Conservation (phyloP, 768 basidiomycete genomes). For the Sporobolomyces phaffii region DNA sequence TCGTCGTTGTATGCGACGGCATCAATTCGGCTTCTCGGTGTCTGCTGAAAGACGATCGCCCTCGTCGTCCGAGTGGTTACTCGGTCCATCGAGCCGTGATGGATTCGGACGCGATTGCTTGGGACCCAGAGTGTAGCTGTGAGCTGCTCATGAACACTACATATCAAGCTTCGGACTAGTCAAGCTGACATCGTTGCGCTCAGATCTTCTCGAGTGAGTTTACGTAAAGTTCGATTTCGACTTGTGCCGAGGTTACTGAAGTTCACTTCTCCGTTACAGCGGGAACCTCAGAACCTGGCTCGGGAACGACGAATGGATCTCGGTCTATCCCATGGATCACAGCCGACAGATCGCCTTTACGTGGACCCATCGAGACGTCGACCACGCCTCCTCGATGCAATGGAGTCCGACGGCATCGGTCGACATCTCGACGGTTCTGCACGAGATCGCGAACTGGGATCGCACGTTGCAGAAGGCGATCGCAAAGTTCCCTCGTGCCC, state of each 20-base stretch:
- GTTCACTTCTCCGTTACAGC: constrained; percentile 15
- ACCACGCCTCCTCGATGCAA: constrained; percentile 1
- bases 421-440: background rate
- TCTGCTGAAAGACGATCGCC: background rate
- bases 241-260: background rate
- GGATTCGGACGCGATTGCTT: background rate
- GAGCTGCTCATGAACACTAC: background rate
- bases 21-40: constrained; percentile 16
- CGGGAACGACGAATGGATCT: constrained; percentile 14
- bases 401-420: constrained; percentile 13
- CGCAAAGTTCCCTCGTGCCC: constrained; percentile 10
- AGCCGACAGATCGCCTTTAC: constrained; percentile 19
- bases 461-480: background rate
- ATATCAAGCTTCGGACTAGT: too few species aligned
- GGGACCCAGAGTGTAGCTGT: constrained; percentile 22
- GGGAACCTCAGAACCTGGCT: constrained; percentile 33
- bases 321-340: constrained; percentile 29
- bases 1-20: constrained; percentile 29
- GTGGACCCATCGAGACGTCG: constrained; percentile 23
- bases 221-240: background rate
- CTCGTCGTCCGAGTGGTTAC: background rate
- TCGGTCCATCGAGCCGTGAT: constrained; percentile 25
- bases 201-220: constrained; percentile 2
- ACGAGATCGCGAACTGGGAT: constrained; percentile 15
- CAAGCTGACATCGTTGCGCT: background rate